phyloP scores from a whole-genome alignment of 129 eudicot species.

The Saussurea involucrata region DNA sequence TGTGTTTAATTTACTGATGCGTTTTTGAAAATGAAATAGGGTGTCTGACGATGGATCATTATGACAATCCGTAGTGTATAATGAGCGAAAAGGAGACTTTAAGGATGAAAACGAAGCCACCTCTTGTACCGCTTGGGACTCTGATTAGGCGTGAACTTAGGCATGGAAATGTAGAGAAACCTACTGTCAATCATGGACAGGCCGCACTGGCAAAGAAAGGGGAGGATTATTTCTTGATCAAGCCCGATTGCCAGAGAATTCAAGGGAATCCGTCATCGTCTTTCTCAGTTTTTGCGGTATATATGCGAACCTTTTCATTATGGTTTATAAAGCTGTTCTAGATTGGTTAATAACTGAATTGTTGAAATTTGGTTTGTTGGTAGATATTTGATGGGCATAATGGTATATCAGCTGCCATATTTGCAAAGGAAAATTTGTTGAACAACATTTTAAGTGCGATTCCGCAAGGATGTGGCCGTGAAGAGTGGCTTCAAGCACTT shows the following conservation, averaged over 20 bases:
- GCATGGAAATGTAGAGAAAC: constrained; percentile 74
- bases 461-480: constrained; percentile 74
- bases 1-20: background rate
- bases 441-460: constrained; percentile 85
- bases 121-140: constrained; percentile 80
- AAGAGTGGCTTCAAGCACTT: constrained; percentile 97
- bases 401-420: constrained; percentile 96
- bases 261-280: constrained; percentile 58
- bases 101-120: constrained; percentile 51
- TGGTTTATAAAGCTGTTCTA: background rate
- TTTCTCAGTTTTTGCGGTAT: constrained; percentile 87
- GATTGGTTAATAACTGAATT: background rate
- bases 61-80: constrained; percentile 36
- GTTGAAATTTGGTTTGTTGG: constrained; percentile 12
- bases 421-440: constrained; percentile 77
- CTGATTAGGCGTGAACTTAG: constrained; percentile 83
- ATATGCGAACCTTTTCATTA: background rate
- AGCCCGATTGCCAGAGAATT: constrained; percentile 74
- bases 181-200: constrained; percentile 69
- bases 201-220: constrained; percentile 94
- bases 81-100: constrained; percentile 63
- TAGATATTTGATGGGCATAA: constrained; percentile 98
- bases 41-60: constrained; percentile 10
- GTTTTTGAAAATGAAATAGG: constrained; percentile 27
- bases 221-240: constrained; percentile 77